These are phyloP conservation scores for Lasiosphaeris hirsuta DNA, from an alignment of 495 filamentous ascomycete genomes.

Conservation along the genomic window DNA sequence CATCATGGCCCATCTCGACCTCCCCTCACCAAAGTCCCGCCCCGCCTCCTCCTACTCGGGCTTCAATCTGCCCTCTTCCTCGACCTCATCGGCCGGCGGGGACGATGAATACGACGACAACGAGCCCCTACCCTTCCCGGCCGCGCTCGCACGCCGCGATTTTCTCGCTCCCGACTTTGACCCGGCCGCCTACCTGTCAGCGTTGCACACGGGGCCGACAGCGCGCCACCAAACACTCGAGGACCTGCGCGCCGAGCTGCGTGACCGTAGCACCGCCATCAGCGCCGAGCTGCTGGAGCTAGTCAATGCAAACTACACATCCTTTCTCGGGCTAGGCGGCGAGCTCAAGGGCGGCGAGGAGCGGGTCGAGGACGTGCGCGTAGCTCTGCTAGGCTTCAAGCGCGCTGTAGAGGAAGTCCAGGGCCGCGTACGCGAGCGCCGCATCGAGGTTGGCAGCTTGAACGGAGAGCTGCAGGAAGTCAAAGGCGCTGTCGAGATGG, in stretches of 20 bases:
- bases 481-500: constrained; percentile 47
- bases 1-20: constrained; percentile 15
- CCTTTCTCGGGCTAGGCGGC: constrained; percentile 79
- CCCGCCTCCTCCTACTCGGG: constrained; percentile 28
- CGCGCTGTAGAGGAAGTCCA: constrained; percentile 64
- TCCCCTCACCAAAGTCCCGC: constrained; percentile 28
- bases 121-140: constrained; percentile 75
- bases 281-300: constrained; percentile 84
- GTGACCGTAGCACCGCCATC: constrained; percentile 68
- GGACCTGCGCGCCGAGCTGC: constrained; percentile 83
- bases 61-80: constrained; percentile 31
- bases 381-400: constrained; percentile 79
- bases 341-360: constrained; percentile 86
- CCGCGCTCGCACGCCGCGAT: constrained; percentile 70
- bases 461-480: constrained; percentile 40
- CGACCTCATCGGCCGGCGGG: constrained; percentile 47
- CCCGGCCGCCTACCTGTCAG: constrained; percentile 77
- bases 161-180: constrained; percentile 79
- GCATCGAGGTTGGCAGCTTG: constrained; percentile 40
- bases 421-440: constrained; percentile 45
- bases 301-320: constrained; percentile 89
- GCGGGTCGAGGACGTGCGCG: constrained; percentile 83
- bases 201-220: constrained; percentile 48
- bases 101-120: constrained; percentile 53
- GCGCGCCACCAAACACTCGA: constrained; percentile 88